phyloP scores from a whole-genome alignment of 1,284 basidiomycete genomes.

The Cronartium quercuum region DNA sequence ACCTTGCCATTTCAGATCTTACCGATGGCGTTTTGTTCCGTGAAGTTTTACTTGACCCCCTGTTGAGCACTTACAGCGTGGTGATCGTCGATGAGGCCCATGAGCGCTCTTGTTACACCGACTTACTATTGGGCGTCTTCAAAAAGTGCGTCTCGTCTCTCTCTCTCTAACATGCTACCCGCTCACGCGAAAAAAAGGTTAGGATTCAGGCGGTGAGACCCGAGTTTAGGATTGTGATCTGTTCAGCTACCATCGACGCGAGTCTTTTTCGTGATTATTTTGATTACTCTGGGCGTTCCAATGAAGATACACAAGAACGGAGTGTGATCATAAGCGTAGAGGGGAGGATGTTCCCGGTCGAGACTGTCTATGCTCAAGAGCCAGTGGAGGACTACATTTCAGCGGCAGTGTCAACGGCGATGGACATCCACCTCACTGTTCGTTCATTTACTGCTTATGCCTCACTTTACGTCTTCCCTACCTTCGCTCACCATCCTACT shows the following conservation, averaged over 20 bases:
- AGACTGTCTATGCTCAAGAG: constrained; percentile 49
- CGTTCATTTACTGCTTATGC: constrained; percentile 42
- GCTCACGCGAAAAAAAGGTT: background rate
- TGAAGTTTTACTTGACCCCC: constrained; percentile 25
- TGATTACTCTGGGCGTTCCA: constrained; percentile 53
- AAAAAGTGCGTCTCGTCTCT: constrained; percentile 51
- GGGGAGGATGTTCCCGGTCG: constrained; percentile 50
- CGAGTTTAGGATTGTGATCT: constrained; percentile 79
- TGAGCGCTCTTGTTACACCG: constrained; percentile 50
- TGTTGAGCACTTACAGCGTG: constrained; percentile 44
- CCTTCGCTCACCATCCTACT: background rate
- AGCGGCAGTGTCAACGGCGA: constrained; percentile 49
- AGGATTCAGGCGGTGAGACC: constrained; percentile 76
- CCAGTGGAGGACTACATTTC: constrained; percentile 49
- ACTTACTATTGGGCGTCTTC: constrained; percentile 50
- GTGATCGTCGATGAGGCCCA: constrained; percentile 53
- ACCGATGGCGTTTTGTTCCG: constrained; percentile 9
- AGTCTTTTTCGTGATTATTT: constrained; percentile 83
- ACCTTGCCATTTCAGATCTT: constrained; percentile 14
- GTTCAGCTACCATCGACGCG: constrained; percentile 92
- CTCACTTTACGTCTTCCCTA: too few species aligned
- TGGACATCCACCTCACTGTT: constrained; percentile 58
- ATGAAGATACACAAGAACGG: constrained; percentile 51
- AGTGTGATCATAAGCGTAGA: constrained; percentile 49
- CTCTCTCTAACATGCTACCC: background rate